phyloP scores from a whole-genome alignment of 1,284 basidiomycete species.

The Pseudozyma thailandica region DNA sequence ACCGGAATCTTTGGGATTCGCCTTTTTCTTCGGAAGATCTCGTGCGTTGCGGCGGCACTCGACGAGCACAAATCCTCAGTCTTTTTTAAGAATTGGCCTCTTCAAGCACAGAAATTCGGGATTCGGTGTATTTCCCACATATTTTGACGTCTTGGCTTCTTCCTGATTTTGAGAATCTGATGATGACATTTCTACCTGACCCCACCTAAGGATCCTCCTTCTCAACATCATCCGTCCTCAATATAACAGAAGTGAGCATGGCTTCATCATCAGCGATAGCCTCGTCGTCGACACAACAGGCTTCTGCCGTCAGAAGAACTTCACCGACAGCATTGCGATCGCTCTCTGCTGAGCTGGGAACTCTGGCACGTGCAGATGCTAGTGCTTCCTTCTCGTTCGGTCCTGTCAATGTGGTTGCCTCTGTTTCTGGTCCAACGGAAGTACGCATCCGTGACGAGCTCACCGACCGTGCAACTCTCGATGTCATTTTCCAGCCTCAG shows the following conservation, averaged over 20 bases:
- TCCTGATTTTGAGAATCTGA: too few species aligned
- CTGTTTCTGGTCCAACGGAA: constrained; percentile 71
- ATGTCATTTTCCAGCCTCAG: constrained; percentile 71
- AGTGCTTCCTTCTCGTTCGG: constrained; percentile 58
- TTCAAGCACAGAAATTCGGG: constrained; percentile 4
- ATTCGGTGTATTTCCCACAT: not conserved
- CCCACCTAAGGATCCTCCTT: not conserved
- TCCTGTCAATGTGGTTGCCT: constrained; percentile 60
- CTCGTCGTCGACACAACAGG: not conserved
- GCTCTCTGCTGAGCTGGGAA: constrained; percentile 24
- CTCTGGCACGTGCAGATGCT: constrained; percentile 51
- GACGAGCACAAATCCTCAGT: not conserved
- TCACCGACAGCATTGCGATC: constrained; percentile 38
- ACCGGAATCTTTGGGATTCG: not conserved
- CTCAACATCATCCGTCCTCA: not conserved
- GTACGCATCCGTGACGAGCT: constrained; percentile 72
- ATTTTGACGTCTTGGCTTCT: constrained; percentile 1
- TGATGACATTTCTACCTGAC: not conserved
- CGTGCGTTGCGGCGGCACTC: constrained; percentile 5
- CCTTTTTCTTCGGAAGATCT: constrained; percentile 18
- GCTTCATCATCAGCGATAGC: constrained; percentile 7
- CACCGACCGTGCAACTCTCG: constrained; percentile 71
- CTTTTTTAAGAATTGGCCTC: not conserved
- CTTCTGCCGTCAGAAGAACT: constrained; percentile 13
- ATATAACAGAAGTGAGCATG: constrained; percentile 2